Evolutionary conservation across 2,329 filamentous ascomycete species (phyloP).

Genomic region (Arthrobotrys musiformis): DNA sequence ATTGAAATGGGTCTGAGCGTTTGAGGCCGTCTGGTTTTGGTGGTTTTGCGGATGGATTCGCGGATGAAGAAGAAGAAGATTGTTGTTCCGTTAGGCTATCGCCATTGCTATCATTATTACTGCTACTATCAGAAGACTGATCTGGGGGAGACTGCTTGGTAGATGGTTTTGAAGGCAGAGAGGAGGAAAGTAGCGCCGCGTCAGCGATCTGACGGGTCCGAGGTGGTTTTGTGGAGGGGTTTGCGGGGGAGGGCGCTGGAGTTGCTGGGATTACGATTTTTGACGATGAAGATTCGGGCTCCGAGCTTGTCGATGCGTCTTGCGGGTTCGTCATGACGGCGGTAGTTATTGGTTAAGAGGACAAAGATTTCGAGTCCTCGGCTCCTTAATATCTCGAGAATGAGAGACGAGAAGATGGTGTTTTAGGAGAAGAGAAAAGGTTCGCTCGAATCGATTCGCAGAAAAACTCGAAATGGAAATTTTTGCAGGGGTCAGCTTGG

Average conservation of each 20-base stretch:
- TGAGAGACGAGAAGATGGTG: too few species aligned
- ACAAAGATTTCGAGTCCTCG: too few species aligned
- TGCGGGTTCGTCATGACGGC: too few species aligned
- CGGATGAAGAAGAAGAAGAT: background rate
- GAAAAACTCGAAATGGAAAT: too few species aligned
- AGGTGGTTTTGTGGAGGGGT: slow-evolving; percentile 48
- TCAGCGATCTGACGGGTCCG: slow-evolving; percentile 41
- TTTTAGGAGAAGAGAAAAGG: too few species aligned
- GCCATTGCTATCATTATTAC: background rate
- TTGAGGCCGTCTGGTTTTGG: slow-evolving; percentile 69
- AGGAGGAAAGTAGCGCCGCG: slow-evolving; percentile 41
- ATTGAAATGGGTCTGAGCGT: slow-evolving; percentile 91
- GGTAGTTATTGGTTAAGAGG: too few species aligned
- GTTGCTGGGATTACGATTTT: slow-evolving; percentile 29
- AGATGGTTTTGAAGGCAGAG: slow-evolving; percentile 40
- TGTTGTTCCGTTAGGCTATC: too few species aligned
- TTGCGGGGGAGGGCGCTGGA: slow-evolving; percentile 28
- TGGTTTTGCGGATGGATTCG: background rate
- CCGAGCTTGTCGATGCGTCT: too few species aligned
- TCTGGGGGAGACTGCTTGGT: slow-evolving; percentile 7
- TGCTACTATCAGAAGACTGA: background rate
- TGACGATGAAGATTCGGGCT: background rate
- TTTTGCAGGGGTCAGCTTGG: too few species aligned
- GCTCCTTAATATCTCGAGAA: too few species aligned
- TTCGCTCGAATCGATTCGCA: too few species aligned